Conservation (phyloP, 305 asterid species). For the Fraxinus paxiana region DNA sequence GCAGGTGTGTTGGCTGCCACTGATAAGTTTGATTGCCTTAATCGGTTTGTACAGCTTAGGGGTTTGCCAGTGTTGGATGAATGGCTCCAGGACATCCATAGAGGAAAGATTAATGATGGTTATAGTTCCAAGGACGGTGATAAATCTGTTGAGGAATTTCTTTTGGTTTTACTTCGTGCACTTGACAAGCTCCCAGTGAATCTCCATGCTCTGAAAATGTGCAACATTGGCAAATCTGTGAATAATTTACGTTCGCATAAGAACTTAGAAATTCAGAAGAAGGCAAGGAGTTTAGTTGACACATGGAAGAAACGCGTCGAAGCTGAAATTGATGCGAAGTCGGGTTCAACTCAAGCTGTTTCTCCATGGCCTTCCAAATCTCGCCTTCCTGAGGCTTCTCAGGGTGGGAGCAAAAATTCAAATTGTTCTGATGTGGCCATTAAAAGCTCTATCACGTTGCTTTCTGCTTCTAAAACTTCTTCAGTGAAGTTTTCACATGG, state of each 20-base stretch:
- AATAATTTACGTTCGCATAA: conserved; percentile 66
- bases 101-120: conserved; percentile 39
- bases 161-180: conserved; percentile 63
- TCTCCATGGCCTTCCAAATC: conserved; percentile 52
- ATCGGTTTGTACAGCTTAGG: conserved; percentile 49
- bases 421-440: conserved; percentile 46
- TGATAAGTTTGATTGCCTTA: conserved; percentile 54
- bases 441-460: conserved; percentile 42
- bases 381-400: conserved; percentile 46
- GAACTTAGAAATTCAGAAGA: conserved; percentile 62
- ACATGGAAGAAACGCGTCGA: conserved; percentile 80
- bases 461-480: conserved; percentile 41
- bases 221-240: conserved; percentile 74
- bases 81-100: conserved; percentile 63
- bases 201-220: conserved; percentile 65
- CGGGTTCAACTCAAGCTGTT: conserved; percentile 40
- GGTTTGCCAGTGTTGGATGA: conserved; percentile 55
- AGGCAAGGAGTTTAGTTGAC: conserved; percentile 65
- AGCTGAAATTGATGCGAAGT: conserved; percentile 62
- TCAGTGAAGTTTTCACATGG: conserved; percentile 42
- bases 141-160: conserved; percentile 56
- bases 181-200: conserved; percentile 73
- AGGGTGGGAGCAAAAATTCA: conserved; percentile 42
- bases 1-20: conserved; percentile 56
- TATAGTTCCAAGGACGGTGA: conserved; percentile 45